Evolutionary conservation across 2,329 filamentous ascomycete genomes (phyloP), one percentile per base, ranked within the genome.

Genomic region (Aspergillus fumigatus): DNA sequence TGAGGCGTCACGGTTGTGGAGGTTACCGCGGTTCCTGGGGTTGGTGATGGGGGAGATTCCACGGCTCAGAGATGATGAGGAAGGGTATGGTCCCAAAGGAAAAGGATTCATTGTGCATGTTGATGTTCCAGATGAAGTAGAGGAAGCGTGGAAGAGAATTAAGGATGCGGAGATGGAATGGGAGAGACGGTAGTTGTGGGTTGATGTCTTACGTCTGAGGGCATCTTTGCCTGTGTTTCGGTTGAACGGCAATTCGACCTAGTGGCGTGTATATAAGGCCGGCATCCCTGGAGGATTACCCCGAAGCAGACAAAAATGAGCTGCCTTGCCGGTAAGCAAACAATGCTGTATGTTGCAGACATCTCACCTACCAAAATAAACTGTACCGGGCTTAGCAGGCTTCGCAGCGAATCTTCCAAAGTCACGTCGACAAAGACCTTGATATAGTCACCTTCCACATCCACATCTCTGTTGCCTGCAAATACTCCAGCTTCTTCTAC

Each of bases 31-130:
- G 4, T 79, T 80, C 57, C 51, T 75, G 14, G 75, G 75, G 26
- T 59, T 80, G 48, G 52, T 79, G 1, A 57, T 77, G 57, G 77
- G 77, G 1, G 78, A 80, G 54, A 71, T 79, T 10, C 74, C 76
- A 1, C 67, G 78, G 29, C 50, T 80, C 50, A 67, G 75, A 47
- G 77, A 79, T 59, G 73, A 79, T 59, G 60, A 65, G 41, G 54
- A 70, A 9, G 76, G 76, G 1, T 80, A 80, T 65, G 77, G 78
- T 8, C 78, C 77, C 0, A 67, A 59, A 10, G 78, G 77, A 2
- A 75, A 71, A 40, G 70, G 67, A 0, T 80, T 78, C 53, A 79
- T 80, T 56, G 60, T 62, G 6, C 76, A 79, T 66, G 75, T 79
- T 14, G 72, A 77, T 60, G 63, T 80, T 47, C 74, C 75, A 0